Evolutionary conservation across 805 yeast genomes (phyloP).

Genomic region (Saccharomycopsis javanensis): DNA sequence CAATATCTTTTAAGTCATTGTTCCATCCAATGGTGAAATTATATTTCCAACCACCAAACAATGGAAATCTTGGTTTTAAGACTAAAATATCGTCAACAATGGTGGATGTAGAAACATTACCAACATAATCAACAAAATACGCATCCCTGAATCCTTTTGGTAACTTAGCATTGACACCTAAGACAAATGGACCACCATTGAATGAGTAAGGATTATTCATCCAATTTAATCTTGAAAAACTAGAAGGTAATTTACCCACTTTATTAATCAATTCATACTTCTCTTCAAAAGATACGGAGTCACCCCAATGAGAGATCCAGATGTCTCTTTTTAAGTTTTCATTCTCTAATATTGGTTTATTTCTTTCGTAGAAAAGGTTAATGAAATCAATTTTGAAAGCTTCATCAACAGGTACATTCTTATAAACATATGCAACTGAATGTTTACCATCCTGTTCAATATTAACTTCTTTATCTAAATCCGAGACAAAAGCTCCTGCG

Average conservation of each 20-base stretch:
- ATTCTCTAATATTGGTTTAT: slow-evolving; percentile 54
- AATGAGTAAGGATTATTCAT: slow-evolving; percentile 33
- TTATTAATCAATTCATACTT: slow-evolving; percentile 69
- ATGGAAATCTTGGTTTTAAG: slow-evolving; percentile 82
- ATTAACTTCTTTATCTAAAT: slow-evolving; percentile 25
- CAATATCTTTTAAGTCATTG: slow-evolving; percentile 42
- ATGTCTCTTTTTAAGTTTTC: slow-evolving; percentile 56
- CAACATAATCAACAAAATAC: slow-evolving; percentile 83
- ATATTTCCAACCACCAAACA: slow-evolving; percentile 93
- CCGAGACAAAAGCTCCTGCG: slow-evolving; percentile 34
- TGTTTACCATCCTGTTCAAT: too few species aligned
- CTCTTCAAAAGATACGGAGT: slow-evolving; percentile 69
- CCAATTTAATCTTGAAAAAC: slow-evolving; percentile 77
- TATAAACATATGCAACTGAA: not conserved
- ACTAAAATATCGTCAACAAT: slow-evolving; percentile 33
- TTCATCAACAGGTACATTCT: slow-evolving; percentile 24
- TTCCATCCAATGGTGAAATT: slow-evolving; percentile 96
- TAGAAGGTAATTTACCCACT: slow-evolving; percentile 59
- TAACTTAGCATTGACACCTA: slow-evolving; percentile 49
- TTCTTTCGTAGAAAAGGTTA: slow-evolving; percentile 53
- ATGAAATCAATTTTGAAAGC: slow-evolving; percentile 42
- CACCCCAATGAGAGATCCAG: slow-evolving; percentile 85
- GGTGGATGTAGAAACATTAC: slow-evolving; percentile 78
- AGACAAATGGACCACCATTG: slow-evolving; percentile 44
- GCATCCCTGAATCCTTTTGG: slow-evolving; percentile 47